Evolutionary conservation across 2,329 filamentous ascomycete genomes (phyloP), one percentile per base, ranked within the genome.

Genomic region (Colletotrichum sp.): DNA sequence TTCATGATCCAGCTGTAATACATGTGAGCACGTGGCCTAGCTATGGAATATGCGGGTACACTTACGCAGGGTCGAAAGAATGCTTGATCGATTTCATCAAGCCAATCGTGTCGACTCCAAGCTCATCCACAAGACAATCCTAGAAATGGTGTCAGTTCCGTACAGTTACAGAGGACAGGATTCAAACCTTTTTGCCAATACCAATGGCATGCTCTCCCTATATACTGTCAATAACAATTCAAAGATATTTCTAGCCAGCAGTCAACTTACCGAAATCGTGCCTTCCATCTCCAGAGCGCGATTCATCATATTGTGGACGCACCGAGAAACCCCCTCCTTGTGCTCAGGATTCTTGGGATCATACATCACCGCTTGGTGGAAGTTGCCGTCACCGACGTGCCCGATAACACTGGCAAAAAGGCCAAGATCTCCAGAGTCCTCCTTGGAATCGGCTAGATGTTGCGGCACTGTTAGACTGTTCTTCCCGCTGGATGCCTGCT

Each of bases 301-400:
- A 78, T 92, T 90, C 75, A 94, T 91, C 93, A 94, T 94, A 57
- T 88, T 85, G 77, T 94, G 90, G 15, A 94, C 91, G 15, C 93
- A 86, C 29, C 86, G 86, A 72, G 90, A 87, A 1, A 89, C 90
- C 6, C 87, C 55, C 6, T 27, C 85, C 21, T 86, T 81, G 70
- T 87, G 88, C 72, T 94, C 88, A 6, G 84, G 83, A 5, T 90
- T 87, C 73, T 90, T 90, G 0, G 81, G 80, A 38, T 80, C 76
- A 68, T 80, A 81, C 74, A 80, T 79, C 61, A 81, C 77, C 81
- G 84, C 84, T 87, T 90, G 87, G 78, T 95, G 93, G 78, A 94
- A 94, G 78, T 94, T 94, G 24, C 93, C 93, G 80, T 95, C 93
- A 3, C 93, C 93, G 2, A 94, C 93, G 79, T 95, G 93, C 0